Evolutionary conservation across 441 rosid genomes (phyloP).

Genomic region (Mallotus repandus): DNA sequence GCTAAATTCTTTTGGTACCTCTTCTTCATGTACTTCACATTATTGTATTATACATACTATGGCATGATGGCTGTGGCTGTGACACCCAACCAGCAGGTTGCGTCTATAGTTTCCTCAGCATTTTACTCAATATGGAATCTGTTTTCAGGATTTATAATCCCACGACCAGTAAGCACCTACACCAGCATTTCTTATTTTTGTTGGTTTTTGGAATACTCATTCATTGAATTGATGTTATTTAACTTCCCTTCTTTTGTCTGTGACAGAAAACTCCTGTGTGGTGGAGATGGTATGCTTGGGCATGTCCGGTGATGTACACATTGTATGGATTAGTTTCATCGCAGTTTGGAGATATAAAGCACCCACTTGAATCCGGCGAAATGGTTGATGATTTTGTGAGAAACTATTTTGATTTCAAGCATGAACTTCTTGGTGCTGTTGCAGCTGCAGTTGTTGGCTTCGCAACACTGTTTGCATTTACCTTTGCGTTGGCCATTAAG

Average conservation of each 20-base stretch:
- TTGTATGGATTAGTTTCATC: constrained; percentile 42
- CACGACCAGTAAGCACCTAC: constrained; percentile 45
- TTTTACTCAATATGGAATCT: constrained; percentile 63
- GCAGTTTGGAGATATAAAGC: constrained; percentile 38
- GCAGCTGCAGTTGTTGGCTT: constrained; percentile 36
- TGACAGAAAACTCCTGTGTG: constrained; percentile 45
- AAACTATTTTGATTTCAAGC: constrained; percentile 33
- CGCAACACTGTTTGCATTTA: constrained; percentile 32
- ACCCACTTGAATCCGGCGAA: constrained; percentile 12
- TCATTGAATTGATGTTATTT: not conserved
- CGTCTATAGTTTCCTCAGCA: constrained; percentile 46
- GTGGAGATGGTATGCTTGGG: constrained; percentile 62
- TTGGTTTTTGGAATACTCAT: not conserved
- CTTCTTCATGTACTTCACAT: constrained; percentile 65
- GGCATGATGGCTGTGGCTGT: constrained; percentile 70
- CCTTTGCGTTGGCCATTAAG: constrained; percentile 36
- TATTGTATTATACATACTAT: constrained; percentile 73
- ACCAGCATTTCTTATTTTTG: not conserved
- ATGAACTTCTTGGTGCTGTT: constrained; percentile 42
- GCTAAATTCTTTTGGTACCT: constrained; percentile 70
- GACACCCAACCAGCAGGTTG: constrained; percentile 62
- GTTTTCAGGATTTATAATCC: constrained; percentile 63
- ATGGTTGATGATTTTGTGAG: constrained; percentile 34
- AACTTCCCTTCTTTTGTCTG: not conserved
- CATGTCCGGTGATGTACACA: constrained; percentile 41